Evolutionary conservation across 2,329 filamentous ascomycete species (phyloP), one percentile per base, ranked within the genome.

Genomic region (Diaporthe australafricana): DNA sequence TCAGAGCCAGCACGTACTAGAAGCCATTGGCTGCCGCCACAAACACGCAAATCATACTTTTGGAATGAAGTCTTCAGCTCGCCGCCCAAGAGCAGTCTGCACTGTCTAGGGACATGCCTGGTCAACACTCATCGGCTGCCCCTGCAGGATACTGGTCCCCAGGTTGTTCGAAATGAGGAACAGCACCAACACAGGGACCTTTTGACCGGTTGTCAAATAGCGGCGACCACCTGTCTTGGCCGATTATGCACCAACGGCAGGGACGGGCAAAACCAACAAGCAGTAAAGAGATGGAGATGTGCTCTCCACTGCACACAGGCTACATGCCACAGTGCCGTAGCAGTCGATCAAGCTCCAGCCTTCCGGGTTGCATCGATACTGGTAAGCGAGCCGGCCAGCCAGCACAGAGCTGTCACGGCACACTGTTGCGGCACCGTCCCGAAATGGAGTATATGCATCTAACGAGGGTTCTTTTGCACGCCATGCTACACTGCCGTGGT

Each of bases 401-500:
- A 62, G 20, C 20, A 35, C 5, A 47, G n/a, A 32, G 20, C 40
- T 63, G 57, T 48, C 40, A 32, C 57, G 2, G 27, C 57, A 63
- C 57, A 63, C 25, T 16, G 40, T 32, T 22, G 40, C 40, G 40
- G 35, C 57, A 30, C n/a, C 25, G 27, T 1, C 3, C 40, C 40
- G 40, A 32, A 22, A 27, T 5, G 25, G 22, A 20, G 20, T 5
- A 63, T 63, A 50, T 60, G 40, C 66, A 50, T 48, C 66, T 22
- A 50, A 69, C 60, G 60, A 25, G 42, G 66, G 66, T 69, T 38
- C 66, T 69, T 69, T 69, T 69, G 66, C 32, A n/a, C 66, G 42
- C 66, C 55, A 69, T 60, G 53, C 32, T 38, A 40, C 66, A 40
- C 32, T 38, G 27, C 66, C 17, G 66, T 57, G 6, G 38, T 53